Evolutionary conservation across 2,329 filamentous ascomycete genomes (phyloP).

Genomic region (Verticillium nonalfalfae): DNA sequence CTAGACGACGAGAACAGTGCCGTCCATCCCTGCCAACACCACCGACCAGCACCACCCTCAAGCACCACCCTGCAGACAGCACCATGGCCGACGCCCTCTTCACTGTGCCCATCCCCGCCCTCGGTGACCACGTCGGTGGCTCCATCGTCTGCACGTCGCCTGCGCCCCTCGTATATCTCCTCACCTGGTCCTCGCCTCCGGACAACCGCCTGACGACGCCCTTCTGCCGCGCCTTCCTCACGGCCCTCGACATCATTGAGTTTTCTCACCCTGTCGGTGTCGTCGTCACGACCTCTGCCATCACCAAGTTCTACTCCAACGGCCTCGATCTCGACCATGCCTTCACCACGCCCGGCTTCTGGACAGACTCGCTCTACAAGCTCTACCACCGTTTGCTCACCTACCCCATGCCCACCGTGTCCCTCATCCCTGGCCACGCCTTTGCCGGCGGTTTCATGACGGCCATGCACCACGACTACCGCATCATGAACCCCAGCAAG

Average conservation of each 20-base stretch:
- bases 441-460: constrained; percentile 81
- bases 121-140: constrained; percentile 43
- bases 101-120: constrained; percentile 48
- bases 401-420: constrained; percentile 77
- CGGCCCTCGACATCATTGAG: constrained; percentile 71
- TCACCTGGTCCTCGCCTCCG: constrained; percentile 63
- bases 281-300: constrained; percentile 67
- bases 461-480: constrained; percentile 78
- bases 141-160: constrained; percentile 58
- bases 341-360: constrained; percentile 53
- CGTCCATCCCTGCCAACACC: too few relatives aligned
- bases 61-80: too few relatives aligned
- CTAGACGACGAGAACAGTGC: too few relatives aligned
- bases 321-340: constrained; percentile 72
- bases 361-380: constrained; percentile 52
- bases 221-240: constrained; percentile 61
- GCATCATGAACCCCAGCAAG: constrained; percentile 62
- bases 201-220: constrained; percentile 70
- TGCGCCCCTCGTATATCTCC: constrained; percentile 57
- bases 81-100: constrained; percentile 36
- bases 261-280: constrained; percentile 56
- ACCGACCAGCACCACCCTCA: too few relatives aligned
- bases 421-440: constrained; percentile 73
- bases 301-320: constrained; percentile 77
- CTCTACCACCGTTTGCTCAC: constrained; percentile 55